Percentiles rank a stretch among this genome's conserved stretches.
Conservation (phyloP, 2,329 filamentous ascomycete species). For the Lasiodiplodia theobromae region DNA sequence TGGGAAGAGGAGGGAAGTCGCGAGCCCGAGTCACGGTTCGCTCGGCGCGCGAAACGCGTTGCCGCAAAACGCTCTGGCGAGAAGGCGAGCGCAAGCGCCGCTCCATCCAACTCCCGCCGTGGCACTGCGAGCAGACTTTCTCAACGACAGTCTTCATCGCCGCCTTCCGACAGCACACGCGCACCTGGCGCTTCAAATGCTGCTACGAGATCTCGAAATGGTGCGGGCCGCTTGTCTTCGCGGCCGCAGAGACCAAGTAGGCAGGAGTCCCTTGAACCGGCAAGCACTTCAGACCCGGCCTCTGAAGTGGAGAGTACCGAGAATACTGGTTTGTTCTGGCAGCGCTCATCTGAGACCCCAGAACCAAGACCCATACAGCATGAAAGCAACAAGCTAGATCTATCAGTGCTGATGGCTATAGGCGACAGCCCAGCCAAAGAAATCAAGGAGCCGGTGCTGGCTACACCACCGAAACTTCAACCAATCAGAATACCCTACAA, state of each 20-base stretch:
- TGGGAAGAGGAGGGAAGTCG: slow-evolving; percentile 57
- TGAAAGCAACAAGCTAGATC: slow-evolving; percentile 40
- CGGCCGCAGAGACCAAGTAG: slow-evolving; percentile 5
- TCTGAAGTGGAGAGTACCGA: slow-evolving; percentile 30
- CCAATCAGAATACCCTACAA: slow-evolving; percentile 24
- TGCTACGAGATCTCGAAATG: background rate
- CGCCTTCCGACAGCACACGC: slow-evolving; percentile 35
- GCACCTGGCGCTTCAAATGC: background rate
- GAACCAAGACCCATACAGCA: slow-evolving; percentile 37
- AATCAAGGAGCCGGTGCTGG: background rate
- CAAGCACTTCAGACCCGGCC: slow-evolving; percentile 29
- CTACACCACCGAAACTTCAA: slow-evolving; percentile 4
- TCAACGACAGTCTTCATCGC: slow-evolving; percentile 36
- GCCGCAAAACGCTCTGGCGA: slow-evolving; percentile 8
- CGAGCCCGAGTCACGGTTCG: slow-evolving; percentile 4
- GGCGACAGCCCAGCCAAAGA: slow-evolving; percentile 37
- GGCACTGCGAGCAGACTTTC: slow-evolving; percentile 50
- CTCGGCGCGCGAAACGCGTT: slow-evolving; percentile 8
- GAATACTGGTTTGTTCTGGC: slow-evolving; percentile 48
- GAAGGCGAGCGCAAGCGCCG: background rate
- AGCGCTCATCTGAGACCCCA: slow-evolving; percentile 35
- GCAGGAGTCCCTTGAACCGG: slow-evolving; percentile 44
- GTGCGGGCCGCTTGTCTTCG: background rate
- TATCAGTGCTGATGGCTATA: slow-evolving; percentile 42
- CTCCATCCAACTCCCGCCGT: slow-evolving; percentile 42